Base-by-base conservation (phyloP, 805 yeast genomes). In the Saccharomycopsis schoenii region DNA sequence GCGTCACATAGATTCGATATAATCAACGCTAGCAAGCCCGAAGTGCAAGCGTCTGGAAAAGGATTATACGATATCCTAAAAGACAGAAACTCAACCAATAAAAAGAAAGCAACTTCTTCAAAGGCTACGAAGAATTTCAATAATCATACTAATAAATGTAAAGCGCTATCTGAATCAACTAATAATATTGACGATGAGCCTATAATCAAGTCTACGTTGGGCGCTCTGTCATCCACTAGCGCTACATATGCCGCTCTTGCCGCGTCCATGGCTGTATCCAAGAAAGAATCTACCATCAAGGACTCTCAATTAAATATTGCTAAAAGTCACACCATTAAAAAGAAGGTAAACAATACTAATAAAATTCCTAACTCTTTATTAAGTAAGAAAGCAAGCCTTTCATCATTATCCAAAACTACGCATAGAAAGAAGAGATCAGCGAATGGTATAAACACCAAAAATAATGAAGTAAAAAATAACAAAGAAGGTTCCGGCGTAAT, bases 1-100 rank as follows among this genome's bases (percentile, higher is more conserved):
- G 34, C n/a, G 2, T 21, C 52, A 11, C 52, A 47, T 21, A 24
- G 52, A 21, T 47, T 47, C 15, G 52, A 47, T 3, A 25, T 47
- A 12, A n/a, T 47, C 29, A 24, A 47, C n/a, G 9, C 9, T n/a
- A 24, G 25, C 14, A 47, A 47, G 9, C 60, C 57, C 47, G 68
- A 69, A n/a, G 66, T 55, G 37, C 64, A 64, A 21, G 62, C 29
- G 43, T 56, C 36, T 21, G 63, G 63, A 0, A 60, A 62, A 56
- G 63, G 63, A 15, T 56, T 62, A 34, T 62, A 60, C 29, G 65
- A 62, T 55, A 57, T 62, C 12, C 51, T 62, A 9, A 59, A 43
- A 14, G 62, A 62, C 15, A 59, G 41, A 36, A 59, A 55, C 19
- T 52, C 12, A 36, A 39, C 14, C 14, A 43, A 39, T 11, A 37